Conservation (phyloP, 345 rosid genomes). For the Murraya koenigii region DNA sequence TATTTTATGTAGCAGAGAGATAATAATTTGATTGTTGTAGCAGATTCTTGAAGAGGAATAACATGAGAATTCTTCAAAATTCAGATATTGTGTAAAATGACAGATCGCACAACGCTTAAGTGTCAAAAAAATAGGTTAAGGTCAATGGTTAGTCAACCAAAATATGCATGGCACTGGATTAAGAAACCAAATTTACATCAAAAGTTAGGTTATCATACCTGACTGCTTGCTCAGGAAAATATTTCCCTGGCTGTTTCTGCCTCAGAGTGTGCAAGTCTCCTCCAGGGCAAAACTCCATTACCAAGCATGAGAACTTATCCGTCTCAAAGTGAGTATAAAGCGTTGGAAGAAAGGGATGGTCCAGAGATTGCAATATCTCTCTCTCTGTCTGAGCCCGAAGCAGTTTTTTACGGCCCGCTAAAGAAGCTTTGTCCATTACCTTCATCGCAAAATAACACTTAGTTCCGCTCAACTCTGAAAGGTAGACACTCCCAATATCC, state of each 20-base stretch:
- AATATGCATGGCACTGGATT: slow-evolving; percentile 5
- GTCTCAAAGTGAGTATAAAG: slow-evolving; percentile 90
- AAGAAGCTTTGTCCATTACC: slow-evolving; percentile 92
- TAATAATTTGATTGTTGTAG: not conserved
- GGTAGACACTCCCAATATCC: slow-evolving; percentile 90
- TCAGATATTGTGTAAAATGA: not conserved
- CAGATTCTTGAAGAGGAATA: not conserved
- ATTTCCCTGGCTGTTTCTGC: slow-evolving; percentile 89
- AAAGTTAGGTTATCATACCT: slow-evolving; percentile 51
- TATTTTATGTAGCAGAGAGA: not conserved
- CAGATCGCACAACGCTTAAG: not conserved
- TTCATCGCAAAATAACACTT: slow-evolving; percentile 89
- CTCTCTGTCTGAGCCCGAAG: slow-evolving; percentile 93
- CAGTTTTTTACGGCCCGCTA: slow-evolving; percentile 85
- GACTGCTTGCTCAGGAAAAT: slow-evolving; percentile 88
- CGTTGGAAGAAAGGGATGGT: slow-evolving; percentile 91
- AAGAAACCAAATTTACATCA: slow-evolving; percentile 8
- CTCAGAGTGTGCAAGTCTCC: slow-evolving; percentile 90
- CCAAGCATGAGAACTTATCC: slow-evolving; percentile 84
- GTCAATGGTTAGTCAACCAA: not conserved
- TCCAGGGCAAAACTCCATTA: slow-evolving; percentile 96
- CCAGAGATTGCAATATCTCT: slow-evolving; percentile 83
- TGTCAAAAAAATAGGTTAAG: not conserved
- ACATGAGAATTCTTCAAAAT: not conserved
- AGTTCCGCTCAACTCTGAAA: slow-evolving; percentile 86